Conservation (phyloP, 257 asterid species). For the Eucommia ulmoides region DNA sequence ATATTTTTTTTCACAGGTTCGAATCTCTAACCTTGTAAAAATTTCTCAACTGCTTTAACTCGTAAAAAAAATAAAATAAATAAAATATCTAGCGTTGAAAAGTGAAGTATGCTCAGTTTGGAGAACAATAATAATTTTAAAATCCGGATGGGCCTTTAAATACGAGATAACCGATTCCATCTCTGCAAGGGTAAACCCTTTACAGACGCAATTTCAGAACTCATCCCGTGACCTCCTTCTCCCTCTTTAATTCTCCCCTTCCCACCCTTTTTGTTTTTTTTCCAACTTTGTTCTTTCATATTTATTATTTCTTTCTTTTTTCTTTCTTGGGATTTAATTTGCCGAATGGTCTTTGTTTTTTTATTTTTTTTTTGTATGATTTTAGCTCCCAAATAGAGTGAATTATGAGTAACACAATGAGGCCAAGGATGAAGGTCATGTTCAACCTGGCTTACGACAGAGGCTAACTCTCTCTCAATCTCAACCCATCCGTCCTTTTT, state of each 20-base stretch:
- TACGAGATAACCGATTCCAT: slow-evolving; percentile 5
- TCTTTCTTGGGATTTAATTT: neutral
- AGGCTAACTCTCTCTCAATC: slow-evolving; percentile 33
- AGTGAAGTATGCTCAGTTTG: no score
- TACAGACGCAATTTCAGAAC: slow-evolving; percentile 4
- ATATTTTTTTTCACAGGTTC: no score
- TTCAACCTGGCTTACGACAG: slow-evolving; percentile 46
- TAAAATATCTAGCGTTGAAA: no score
- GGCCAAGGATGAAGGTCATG: slow-evolving; percentile 47
- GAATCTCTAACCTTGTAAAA: no score
- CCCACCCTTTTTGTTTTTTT: neutral
- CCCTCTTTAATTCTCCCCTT: neutral
- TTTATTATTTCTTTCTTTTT: neutral
- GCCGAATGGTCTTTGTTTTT: neutral
- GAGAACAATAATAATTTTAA: no score
- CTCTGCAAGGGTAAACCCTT: slow-evolving; percentile 1
- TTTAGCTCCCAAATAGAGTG: neutral
- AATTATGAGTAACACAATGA: slow-evolving; percentile 41
- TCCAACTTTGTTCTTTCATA: neutral
- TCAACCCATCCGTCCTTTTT: neutral
- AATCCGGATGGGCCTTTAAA: neutral
- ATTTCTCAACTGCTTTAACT: no score
- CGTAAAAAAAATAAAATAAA: no score
- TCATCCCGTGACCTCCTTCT: neutral
- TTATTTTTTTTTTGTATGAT: neutral